A percentile compares a stretch with the other conserved stretches of the same genome.
Conservation (phyloP, 225 moss, liverwort and hornwort genomes). For the Marchantia polymorpha region DNA sequence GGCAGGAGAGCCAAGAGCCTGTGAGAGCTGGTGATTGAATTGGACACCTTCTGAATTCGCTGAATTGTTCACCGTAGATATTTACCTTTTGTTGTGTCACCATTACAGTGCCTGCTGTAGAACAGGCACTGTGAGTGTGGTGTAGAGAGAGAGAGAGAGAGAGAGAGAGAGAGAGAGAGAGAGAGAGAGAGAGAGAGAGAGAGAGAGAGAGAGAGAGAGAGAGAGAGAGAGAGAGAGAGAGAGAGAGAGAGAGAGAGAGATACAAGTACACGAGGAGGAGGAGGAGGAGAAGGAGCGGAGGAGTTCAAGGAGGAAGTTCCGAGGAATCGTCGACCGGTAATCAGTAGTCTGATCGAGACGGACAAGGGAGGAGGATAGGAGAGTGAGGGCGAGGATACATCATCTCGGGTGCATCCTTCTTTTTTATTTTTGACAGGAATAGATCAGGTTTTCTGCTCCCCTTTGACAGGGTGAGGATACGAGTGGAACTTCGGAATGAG, state of each 20-base stretch:
- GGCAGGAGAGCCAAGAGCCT: neutral
- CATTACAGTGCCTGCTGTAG: no score
- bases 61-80: neutral
- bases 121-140: neutral
- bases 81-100: neutral
- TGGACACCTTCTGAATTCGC: neutral
- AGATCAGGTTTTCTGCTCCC: neutral
- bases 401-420: neutral
- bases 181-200: neutral
- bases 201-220: neutral
- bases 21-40: neutral
- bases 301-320: neutral
- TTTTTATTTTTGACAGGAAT: neutral
- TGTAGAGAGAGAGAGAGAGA: no score
- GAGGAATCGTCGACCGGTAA: neutral
- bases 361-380: neutral
- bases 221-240: neutral
- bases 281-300: no score
- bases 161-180: no score
- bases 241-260: neutral
- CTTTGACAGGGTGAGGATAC: neutral
- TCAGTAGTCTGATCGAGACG: neutral
- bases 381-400: no score
- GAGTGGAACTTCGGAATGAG: neutral
- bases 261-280: no score